Base-by-base conservation (phyloP, 2,329 filamentous ascomycete species). In the Rhexocercosporidium sp. region DNA sequence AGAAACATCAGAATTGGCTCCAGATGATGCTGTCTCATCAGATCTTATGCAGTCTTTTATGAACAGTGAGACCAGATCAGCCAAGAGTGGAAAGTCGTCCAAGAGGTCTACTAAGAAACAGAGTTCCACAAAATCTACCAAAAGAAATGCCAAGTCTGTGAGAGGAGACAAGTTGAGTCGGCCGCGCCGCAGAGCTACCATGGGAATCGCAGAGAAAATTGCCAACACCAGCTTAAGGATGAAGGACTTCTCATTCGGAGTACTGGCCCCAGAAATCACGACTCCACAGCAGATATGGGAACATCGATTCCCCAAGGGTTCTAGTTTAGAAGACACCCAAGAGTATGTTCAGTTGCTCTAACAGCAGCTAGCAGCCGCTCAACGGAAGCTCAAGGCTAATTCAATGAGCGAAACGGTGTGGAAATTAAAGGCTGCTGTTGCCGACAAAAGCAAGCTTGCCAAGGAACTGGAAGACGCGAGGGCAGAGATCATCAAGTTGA, bases 261-360 rank as follows among this genome's bases (percentile, higher is more conserved):
- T 6, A 7, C 25, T 51, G 25, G 47, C 47, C 7, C 47, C 25
- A 4, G 29, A 56, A 6, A 7, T 37, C 34, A 11, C 11, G n/a
- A 37, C 53, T 2, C 53, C 53, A n/a, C 53, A 56, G 53, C 53
- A 56, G 31, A 56, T 56, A 18, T 56, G 53, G 53, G 6, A 22
- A 2, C 53, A 39, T 12, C 29, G 53, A 20, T 56, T 37, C 18
- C 29, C 53, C 1, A 9, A 37, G 31, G 29, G n/a, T 1, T 39
- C 7, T 11, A 20, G 1, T 3, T 2, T 3, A 9, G 6, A 3
- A 14, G 34, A 37, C 3, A 3, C 31, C 3, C n/a, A 18, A 22
- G 53, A 56, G 11, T 39, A 37, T 16, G 22, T 3, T 29, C 1
- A 20, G 1, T 6, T 20, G 2, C n/a, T 54, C 1, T 29, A 39